These are phyloP conservation scores for Mycena capillaripes DNA, from an alignment of 768 basidiomycete species.

Conservation along the genomic window DNA sequence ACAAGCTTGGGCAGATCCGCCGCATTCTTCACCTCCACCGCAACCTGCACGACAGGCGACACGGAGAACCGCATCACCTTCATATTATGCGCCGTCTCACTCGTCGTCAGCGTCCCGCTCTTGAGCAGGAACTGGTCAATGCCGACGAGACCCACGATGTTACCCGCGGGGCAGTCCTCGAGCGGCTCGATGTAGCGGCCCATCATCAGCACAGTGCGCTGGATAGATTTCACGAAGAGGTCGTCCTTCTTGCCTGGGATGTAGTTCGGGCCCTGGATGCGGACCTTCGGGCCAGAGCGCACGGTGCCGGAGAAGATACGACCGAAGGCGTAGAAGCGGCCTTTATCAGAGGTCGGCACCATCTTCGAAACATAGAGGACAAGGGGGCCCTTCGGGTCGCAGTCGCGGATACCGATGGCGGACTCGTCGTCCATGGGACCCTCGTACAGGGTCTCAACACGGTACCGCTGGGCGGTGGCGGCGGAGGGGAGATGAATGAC, in stretches of 20 bases:
- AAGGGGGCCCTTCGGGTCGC: conserved; percentile 95
- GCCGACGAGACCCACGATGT: conserved; percentile 99
- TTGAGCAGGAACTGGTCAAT: conserved; percentile 99
- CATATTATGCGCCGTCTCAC: conserved; percentile 99
- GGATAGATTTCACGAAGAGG: conserved; percentile 97
- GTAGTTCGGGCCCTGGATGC: conserved; percentile 99
- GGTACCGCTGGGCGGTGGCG: conserved; percentile 96
- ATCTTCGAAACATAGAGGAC: conserved; percentile 99
- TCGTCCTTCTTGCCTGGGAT: conserved; percentile 99
- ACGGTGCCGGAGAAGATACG: conserved; percentile 99
- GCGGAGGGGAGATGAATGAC: conserved; percentile 99
- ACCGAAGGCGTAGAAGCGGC: conserved; percentile 99
- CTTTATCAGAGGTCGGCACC: conserved; percentile 99
- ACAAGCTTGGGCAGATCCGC: conserved; percentile 99
- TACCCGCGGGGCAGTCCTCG: conserved; percentile 98
- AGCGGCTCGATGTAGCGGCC: conserved; percentile 98
- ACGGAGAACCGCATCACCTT: conserved; percentile 99
- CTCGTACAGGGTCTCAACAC: conserved; percentile 99
- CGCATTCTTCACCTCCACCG: conserved; percentile 99
- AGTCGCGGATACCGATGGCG: conserved; percentile 98
- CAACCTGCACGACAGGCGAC: conserved; percentile 98
- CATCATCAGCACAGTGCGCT: conserved; percentile 99
- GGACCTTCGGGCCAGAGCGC: conserved; percentile 96
- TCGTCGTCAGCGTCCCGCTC: conserved; percentile 97
- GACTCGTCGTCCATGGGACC: conserved; percentile 99